Percentiles rank a stretch among this genome's conserved stretches.
Conservation (phyloP, 805 yeast species). For the Metschnikowia gruessii region DNA sequence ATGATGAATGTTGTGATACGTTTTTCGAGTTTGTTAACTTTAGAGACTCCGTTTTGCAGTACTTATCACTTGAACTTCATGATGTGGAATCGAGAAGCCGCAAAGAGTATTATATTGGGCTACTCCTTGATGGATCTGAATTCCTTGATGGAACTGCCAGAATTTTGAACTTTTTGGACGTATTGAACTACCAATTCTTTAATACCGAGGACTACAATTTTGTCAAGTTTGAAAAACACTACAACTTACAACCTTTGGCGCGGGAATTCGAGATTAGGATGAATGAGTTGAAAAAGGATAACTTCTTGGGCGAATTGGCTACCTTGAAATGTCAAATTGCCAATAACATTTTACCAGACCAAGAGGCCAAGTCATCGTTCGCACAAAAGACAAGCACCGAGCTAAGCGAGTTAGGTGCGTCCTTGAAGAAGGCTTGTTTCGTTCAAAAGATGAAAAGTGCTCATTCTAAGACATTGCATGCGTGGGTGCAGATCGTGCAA, state of each 20-base stretch:
- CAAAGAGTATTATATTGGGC: conserved; percentile 49
- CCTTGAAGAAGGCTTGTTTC: conserved; percentile 46
- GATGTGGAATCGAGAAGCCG: conserved; percentile 48
- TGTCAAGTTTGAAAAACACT: conserved; percentile 26
- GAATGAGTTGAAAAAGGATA: conserved; percentile 1
- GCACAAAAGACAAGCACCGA: conserved; percentile 28
- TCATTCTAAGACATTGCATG: conserved; percentile 63
- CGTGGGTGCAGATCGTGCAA: conserved; percentile 83
- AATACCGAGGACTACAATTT: conserved; percentile 43
- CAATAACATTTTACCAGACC: conserved; percentile 11
- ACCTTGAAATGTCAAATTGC: conserved; percentile 24
- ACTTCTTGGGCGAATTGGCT: conserved; percentile 25
- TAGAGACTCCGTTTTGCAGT: conserved; percentile 60
- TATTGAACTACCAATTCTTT: conserved; percentile 51
- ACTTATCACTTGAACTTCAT: conserved; percentile 72
- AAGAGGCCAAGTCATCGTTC: conserved; percentile 24
- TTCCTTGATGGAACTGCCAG: conserved; percentile 61
- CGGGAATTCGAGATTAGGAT: conserved; percentile 27
- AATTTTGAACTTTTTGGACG: conserved; percentile 65
- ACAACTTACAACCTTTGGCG: conserved; percentile 35
- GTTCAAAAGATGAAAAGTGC: conserved; percentile 45
- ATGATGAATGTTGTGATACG: conserved; percentile 45
- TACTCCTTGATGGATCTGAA: conserved; percentile 50
- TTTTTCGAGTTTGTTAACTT: conserved; percentile 59
- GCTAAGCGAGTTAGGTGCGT: conserved; percentile 29